phyloP scores from a whole-genome alignment of 805 yeast species.

The Saccharomycopsis schoenii region DNA sequence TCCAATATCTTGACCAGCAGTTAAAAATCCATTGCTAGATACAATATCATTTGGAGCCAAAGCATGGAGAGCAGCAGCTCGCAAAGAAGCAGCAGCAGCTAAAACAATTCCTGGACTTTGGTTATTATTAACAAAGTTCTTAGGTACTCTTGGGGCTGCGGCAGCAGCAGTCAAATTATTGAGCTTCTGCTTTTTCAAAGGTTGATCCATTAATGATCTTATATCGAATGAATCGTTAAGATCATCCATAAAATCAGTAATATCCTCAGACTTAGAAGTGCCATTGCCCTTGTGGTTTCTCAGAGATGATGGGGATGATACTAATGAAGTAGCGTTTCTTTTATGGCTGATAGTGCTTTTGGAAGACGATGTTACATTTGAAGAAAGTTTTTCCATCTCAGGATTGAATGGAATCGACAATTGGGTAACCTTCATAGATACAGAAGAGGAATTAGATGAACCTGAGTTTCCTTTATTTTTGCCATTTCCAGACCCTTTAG shows the following conservation, averaged over 20 bases:
- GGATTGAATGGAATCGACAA: background rate
- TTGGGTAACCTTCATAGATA: background rate
- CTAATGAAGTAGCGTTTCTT: background rate
- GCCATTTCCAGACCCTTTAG: background rate
- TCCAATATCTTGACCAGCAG: constrained; percentile 52
- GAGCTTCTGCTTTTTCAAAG: background rate
- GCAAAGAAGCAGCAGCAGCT: constrained; percentile 49
- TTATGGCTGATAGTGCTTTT: background rate
- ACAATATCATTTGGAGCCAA: constrained; percentile 28
- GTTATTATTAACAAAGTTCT: constrained; percentile 39
- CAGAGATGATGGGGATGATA: background rate
- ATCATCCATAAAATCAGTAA: background rate
- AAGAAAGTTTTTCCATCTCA: background rate
- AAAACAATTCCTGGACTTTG: constrained; percentile 53
- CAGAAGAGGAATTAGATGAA: background rate
- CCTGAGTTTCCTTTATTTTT: background rate
- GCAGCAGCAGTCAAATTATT: constrained; percentile 63
- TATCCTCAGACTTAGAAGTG: background rate
- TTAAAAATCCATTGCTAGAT: constrained; percentile 59
- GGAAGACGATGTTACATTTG: background rate
- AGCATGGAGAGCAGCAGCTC: constrained; percentile 50
- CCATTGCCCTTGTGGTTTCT: background rate
- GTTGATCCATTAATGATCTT: background rate
- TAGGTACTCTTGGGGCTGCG: constrained; percentile 73
- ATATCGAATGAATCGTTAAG: background rate